Conservation (phyloP, 768 basidiomycete genomes). For the Dacryopinax spathularia region DNA sequence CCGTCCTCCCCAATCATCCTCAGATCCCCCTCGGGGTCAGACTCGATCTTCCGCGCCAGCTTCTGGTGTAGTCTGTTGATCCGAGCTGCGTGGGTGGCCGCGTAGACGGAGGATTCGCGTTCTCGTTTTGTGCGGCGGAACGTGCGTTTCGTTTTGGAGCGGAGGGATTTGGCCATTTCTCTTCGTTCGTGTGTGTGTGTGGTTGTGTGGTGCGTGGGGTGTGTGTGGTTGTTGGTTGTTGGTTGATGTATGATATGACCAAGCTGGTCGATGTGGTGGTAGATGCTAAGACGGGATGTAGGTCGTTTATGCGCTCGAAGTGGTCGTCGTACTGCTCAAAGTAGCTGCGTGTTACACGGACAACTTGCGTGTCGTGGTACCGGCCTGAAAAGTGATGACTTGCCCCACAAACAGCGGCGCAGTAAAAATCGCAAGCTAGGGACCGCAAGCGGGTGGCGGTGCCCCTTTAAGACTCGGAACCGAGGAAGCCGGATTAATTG, state of each 20-base stretch:
- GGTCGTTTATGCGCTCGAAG: too few species aligned
- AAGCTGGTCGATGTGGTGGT: too few species aligned
- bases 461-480: background rate
- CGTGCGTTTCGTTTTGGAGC: slow-evolving; percentile 68
- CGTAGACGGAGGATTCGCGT: slow-evolving; percentile 51
- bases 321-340: too few species aligned
- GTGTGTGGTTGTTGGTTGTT: too few species aligned
- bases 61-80: slow-evolving; percentile 57
- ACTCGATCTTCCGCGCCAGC: slow-evolving; percentile 37
- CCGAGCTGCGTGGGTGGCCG: slow-evolving; percentile 62
- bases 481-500: too few species aligned
- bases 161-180: slow-evolving; percentile 72
- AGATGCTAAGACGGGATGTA: too few species aligned
- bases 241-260: background rate
- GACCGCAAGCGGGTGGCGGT: background rate
- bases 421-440: background rate
- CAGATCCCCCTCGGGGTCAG: slow-evolving; percentile 23
- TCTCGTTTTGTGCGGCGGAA: slow-evolving; percentile 67
- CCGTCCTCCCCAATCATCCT: slow-evolving; percentile 20
- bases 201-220: background rate
- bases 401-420: background rate
- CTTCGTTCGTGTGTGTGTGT: background rate
- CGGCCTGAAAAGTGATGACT: background rate
- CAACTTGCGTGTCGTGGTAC: too few species aligned
- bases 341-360: too few species aligned